Percentiles rank a stretch among this genome's conserved stretches.
Conservation (phyloP, 164 flowering plant genomes). For the Vitis rotundifolia region DNA sequence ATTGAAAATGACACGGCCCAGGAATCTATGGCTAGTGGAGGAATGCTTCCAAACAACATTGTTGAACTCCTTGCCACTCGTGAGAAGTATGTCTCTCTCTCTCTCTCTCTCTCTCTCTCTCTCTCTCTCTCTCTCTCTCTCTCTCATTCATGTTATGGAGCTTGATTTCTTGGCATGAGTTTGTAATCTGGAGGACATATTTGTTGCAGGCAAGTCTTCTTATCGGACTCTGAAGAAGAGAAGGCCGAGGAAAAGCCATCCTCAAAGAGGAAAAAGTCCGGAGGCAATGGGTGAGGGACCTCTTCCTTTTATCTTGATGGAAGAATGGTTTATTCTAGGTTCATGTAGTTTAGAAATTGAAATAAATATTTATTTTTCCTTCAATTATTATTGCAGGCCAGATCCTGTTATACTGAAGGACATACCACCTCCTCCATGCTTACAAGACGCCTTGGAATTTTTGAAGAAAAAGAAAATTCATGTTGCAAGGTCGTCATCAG, state of each 20-base stretch:
- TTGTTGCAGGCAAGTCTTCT: conserved; percentile 62
- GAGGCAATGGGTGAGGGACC: conserved; percentile 53
- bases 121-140: not conserved
- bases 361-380: not conserved
- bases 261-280: conserved; percentile 47
- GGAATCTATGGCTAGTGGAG: conserved; percentile 25
- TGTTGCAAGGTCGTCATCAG: conserved; percentile 71
- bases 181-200: not conserved
- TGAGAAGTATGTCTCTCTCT: conserved; percentile 58
- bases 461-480: conserved; percentile 74
- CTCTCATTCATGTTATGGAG: not conserved
- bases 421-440: conserved; percentile 61
- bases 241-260: conserved; percentile 31
- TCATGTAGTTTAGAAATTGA: not conserved
- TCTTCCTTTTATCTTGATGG: not conserved
- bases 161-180: not conserved
- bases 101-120: conserved; percentile 6
- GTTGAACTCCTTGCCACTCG: conserved; percentile 69
- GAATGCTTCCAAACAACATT: conserved; percentile 75
- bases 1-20: conserved; percentile 33
- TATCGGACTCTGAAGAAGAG: conserved; percentile 78
- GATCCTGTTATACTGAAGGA: conserved; percentile 65
- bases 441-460: conserved; percentile 68
- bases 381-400: conserved; percentile 43
- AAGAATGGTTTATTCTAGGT: too few species aligned